Evolutionary conservation across 2,329 filamentous ascomycete species (phyloP).

Genomic region (Fusarium decemcellulare): DNA sequence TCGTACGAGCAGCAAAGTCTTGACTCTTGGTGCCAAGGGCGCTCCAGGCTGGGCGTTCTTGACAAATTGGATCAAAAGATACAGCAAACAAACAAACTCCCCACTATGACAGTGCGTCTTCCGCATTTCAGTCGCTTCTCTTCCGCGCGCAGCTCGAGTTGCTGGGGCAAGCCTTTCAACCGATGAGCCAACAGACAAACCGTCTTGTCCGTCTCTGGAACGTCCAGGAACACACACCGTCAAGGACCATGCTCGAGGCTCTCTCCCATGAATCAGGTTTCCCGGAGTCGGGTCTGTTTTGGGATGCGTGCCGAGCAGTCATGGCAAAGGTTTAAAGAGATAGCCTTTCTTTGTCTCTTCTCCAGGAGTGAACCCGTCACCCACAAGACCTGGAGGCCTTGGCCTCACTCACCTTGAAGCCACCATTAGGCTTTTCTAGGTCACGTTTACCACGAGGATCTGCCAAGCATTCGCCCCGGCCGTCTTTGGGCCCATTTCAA

Average conservation of each 20-base stretch:
- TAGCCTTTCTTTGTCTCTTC: not conserved
- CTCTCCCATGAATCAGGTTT: not conserved
- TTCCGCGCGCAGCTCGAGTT: not conserved
- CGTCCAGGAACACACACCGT: not conserved
- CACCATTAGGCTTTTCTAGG: constrained; percentile 4
- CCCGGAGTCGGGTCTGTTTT: not conserved
- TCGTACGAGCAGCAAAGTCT: constrained; percentile 5
- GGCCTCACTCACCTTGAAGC: too few species aligned
- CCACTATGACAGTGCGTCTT: constrained; percentile 11
- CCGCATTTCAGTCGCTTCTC: constrained; percentile 17
- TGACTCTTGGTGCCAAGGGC: constrained; percentile 1
- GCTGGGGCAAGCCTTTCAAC: not conserved
- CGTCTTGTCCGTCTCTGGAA: not conserved
- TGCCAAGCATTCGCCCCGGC: not conserved
- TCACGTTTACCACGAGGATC: constrained; percentile 9
- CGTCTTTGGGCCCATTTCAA: not conserved
- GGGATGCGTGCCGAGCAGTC: not conserved
- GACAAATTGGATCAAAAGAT: not conserved
- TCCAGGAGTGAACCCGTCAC: not conserved
- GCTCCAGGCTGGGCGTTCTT: not conserved
- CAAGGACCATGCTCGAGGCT: not conserved
- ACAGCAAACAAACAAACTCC: not conserved
- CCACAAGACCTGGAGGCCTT: too few species aligned
- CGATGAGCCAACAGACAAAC: not conserved
- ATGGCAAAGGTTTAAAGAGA: constrained; percentile 1